Base-by-base conservation (phyloP, 768 basidiomycete species). In the Dioszegia crocea region DNA sequence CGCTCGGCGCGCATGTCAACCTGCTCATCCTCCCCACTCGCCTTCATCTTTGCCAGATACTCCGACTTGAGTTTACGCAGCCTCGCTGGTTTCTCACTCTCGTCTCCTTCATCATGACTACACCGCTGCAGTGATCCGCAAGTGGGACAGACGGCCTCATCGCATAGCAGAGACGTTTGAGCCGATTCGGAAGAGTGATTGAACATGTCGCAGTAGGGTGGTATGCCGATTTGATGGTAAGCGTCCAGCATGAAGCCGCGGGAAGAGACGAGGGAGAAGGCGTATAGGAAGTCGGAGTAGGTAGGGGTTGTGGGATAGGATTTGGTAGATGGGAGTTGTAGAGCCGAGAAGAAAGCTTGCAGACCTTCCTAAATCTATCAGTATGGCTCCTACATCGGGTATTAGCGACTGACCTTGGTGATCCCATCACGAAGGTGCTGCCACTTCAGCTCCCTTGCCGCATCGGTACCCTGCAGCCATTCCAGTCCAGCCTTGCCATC, bases 161-260 rank as follows among this genome's bases (percentile, higher is more conserved):
- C 61, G 27, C 46, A 49, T 19, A 41, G 21, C 10, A 65, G 56
- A 4, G 60, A 57, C 5, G 66, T 68, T 19, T 62, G 59, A 11
- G 62, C n/a, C 1, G 44, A 30, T 17, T 52, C 30, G 27, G 60
- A 63, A 39, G 66, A 63, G 47, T 73, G 70, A 54, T 76, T 71
- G 65, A 74, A 73, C 17, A 74, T 82, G 78, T 92, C 91, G 30
- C 88, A 88, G 62, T 91, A 82, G 3, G 91, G 89, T 19, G 90
- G 88, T 82, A 94, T 87, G 1, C 87, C 82, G 17, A 92, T 78
- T 5, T 84, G 84, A 71, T 90, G 89, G 70, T 84, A 91, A 6
- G 83, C 81, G 75, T 93, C 91, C 60, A 91, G 84, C 59, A 88
- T 79, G 77, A 93, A 93, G 2, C 89, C 86, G 38, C 91, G 82